A percentile compares a stretch with the other conserved stretches of the same genome.
phyloP scores from a whole-genome alignment of 495 filamentous ascomycete species.

The Xylaria sp. region DNA sequence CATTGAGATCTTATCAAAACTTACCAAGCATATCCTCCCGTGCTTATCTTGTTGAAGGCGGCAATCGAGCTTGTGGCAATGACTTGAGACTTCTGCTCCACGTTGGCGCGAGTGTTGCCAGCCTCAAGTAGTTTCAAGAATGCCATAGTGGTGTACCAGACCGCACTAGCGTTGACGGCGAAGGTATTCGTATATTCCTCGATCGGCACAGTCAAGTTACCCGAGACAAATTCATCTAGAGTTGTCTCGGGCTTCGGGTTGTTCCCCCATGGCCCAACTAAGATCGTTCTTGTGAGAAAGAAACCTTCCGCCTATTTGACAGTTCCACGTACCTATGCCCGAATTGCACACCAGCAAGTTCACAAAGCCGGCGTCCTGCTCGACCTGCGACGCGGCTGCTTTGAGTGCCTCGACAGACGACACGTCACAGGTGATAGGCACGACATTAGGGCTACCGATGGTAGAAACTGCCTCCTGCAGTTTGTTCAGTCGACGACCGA shows the following conservation, averaged over 20 bases:
- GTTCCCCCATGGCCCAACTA: constrained; percentile 54
- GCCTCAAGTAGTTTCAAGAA: constrained; percentile 68
- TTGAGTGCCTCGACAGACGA: constrained; percentile 68
- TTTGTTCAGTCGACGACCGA: constrained; percentile 67
- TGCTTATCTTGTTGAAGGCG: constrained; percentile 61
- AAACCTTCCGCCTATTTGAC: too few species aligned
- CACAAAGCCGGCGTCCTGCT: constrained; percentile 62
- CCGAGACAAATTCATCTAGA: constrained; percentile 60
- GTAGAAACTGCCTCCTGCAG: constrained; percentile 57
- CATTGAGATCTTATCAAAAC: neutral
- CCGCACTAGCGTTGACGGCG: constrained; percentile 64
- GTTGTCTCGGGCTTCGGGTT: constrained; percentile 41
- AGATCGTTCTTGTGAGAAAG: too few species aligned
- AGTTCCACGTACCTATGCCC: constrained; percentile 50
- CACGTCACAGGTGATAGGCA: constrained; percentile 70
- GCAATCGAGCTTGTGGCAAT: constrained; percentile 70
- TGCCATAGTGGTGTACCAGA: constrained; percentile 69
- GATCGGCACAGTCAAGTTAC: constrained; percentile 57
- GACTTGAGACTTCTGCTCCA: constrained; percentile 65
- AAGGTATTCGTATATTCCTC: constrained; percentile 66
- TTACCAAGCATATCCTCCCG: constrained; percentile 62
- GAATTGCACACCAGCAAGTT: constrained; percentile 74
- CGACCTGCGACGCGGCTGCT: constrained; percentile 57
- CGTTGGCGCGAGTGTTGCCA: constrained; percentile 63
- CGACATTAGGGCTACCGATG: constrained; percentile 46